Evolutionary conservation across 1,284 basidiomycete genomes (phyloP).

Genomic region (Coniferiporia sulphurascens): DNA sequence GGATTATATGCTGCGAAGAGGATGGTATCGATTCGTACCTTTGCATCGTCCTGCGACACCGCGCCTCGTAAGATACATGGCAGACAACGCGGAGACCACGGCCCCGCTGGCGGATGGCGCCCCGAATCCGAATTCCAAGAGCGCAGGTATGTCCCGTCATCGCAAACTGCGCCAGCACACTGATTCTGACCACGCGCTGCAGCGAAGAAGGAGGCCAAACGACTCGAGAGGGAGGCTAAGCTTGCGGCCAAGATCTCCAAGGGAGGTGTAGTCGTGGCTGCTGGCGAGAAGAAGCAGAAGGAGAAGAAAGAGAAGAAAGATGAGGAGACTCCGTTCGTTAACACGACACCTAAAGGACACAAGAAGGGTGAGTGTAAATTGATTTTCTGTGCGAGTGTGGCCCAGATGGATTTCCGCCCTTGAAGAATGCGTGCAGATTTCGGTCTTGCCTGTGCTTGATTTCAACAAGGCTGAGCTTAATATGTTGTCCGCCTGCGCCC

Average conservation of each 20-base stretch:
- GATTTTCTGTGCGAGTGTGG: background rate
- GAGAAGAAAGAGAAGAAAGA: constrained; percentile 72
- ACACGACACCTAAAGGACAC: constrained; percentile 81
- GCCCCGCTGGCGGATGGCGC: constrained; percentile 16
- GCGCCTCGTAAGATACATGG: constrained; percentile 15
- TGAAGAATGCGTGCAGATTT: background rate
- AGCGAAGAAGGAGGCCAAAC: constrained; percentile 73
- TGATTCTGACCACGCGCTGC: background rate
- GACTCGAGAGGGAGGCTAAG: constrained; percentile 74
- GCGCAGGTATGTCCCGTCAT: constrained; percentile 25
- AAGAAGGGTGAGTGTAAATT: constrained; percentile 69
- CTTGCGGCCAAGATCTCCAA: constrained; percentile 73
- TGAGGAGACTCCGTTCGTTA: constrained; percentile 72
- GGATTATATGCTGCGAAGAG: constrained; percentile 16
- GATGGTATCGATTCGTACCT: constrained; percentile 10
- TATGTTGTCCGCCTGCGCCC: too few species aligned
- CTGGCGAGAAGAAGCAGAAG: constrained; percentile 66
- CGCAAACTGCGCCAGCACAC: background rate
- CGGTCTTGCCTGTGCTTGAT: background rate
- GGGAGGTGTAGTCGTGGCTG: constrained; percentile 36
- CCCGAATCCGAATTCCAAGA: constrained; percentile 31
- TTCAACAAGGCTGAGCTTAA: too few species aligned
- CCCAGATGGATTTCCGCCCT: too few species aligned
- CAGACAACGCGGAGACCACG: constrained; percentile 6
- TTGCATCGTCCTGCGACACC: background rate